phyloP scores from a whole-genome alignment of 1,284 basidiomycete species.

The Rugosomyces carneus region DNA sequence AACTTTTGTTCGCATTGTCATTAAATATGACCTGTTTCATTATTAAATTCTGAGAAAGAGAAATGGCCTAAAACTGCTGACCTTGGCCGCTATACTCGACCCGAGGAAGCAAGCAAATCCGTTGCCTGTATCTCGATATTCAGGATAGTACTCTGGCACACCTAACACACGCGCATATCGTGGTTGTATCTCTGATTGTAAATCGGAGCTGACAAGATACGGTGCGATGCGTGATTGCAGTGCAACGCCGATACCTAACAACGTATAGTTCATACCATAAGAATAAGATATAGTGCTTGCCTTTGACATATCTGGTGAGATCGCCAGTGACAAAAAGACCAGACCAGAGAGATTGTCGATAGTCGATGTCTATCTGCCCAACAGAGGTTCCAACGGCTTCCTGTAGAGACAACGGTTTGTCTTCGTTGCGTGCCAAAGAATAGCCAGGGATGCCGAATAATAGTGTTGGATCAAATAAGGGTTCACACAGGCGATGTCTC shows the following conservation, averaged over 20 bases:
- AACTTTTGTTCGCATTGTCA: slow-evolving; percentile 59
- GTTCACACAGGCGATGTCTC: slow-evolving; percentile 86
- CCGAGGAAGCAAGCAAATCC: slow-evolving; percentile 84
- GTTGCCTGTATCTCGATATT: slow-evolving; percentile 82
- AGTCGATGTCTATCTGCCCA: slow-evolving; percentile 51
- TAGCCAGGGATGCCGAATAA: slow-evolving; percentile 31
- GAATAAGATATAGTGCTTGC: slow-evolving; percentile 23
- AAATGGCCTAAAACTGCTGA: slow-evolving; percentile 27
- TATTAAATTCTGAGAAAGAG: background rate
- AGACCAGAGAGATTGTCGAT: slow-evolving; percentile 72
- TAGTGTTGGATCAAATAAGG: slow-evolving; percentile 72
- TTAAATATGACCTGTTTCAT: slow-evolving; percentile 49
- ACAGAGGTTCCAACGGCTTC: slow-evolving; percentile 60
- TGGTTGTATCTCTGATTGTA: slow-evolving; percentile 67
- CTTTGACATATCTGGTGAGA: slow-evolving; percentile 69
- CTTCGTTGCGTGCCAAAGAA: slow-evolving; percentile 16
- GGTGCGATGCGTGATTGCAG: slow-evolving; percentile 72
- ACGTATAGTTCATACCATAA: slow-evolving; percentile 5
- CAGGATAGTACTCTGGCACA: slow-evolving; percentile 91
- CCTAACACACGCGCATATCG: slow-evolving; percentile 58
- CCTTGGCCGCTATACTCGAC: slow-evolving; percentile 83
- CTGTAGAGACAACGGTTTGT: slow-evolving; percentile 46
- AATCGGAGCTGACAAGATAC: slow-evolving; percentile 59
- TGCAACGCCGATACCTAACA: slow-evolving; percentile 58
- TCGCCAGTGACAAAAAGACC: slow-evolving; percentile 83